Evolutionary conservation across 352 stramenopile species (phyloP).

Genomic region (Phytophthora litchii): DNA sequence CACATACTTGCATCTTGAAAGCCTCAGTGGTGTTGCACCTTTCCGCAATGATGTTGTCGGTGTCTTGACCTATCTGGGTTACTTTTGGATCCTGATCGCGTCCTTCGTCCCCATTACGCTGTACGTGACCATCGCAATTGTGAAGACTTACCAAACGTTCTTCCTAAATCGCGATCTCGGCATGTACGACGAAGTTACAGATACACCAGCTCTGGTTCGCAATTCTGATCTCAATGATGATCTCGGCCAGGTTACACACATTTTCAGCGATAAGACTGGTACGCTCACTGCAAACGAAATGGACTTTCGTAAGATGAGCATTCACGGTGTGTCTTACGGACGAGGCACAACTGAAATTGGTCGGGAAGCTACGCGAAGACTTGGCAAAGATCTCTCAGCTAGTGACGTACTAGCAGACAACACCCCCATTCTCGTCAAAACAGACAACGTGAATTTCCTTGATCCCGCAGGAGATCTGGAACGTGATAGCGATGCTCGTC

Average conservation of each 20-base stretch:
- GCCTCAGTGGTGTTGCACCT: conserved; percentile 61
- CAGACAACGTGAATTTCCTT: conserved; percentile 84
- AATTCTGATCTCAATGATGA: conserved; percentile 90
- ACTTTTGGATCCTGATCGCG: conserved; percentile 90
- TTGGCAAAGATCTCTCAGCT: conserved; percentile 77
- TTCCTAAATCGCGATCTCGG: conserved; percentile 87
- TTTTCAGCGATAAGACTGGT: conserved; percentile 90
- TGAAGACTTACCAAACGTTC: conserved; percentile 88
- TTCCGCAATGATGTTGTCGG: conserved; percentile 79
- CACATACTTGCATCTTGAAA: conserved; percentile 74
- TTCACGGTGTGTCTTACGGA: conserved; percentile 83
- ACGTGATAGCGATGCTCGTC: conserved; percentile 50
- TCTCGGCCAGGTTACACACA: conserved; percentile 87
- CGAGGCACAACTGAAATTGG: conserved; percentile 87
- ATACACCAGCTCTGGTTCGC: conserved; percentile 81
- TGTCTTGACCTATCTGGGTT: conserved; percentile 79
- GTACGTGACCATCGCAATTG: conserved; percentile 89
- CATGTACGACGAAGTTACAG: conserved; percentile 84
- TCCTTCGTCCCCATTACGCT: conserved; percentile 90
- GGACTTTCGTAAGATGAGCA: conserved; percentile 90
- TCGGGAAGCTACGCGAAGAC: conserved; percentile 65
- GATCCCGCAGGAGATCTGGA: conserved; percentile 71
- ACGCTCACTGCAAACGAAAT: conserved; percentile 89
- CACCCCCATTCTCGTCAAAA: conserved; percentile 52
- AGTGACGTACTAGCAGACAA: conserved; percentile 79